Base-by-base conservation (phyloP, 2,329 filamentous ascomycete species). In the Coniochaeta prunicola region DNA sequence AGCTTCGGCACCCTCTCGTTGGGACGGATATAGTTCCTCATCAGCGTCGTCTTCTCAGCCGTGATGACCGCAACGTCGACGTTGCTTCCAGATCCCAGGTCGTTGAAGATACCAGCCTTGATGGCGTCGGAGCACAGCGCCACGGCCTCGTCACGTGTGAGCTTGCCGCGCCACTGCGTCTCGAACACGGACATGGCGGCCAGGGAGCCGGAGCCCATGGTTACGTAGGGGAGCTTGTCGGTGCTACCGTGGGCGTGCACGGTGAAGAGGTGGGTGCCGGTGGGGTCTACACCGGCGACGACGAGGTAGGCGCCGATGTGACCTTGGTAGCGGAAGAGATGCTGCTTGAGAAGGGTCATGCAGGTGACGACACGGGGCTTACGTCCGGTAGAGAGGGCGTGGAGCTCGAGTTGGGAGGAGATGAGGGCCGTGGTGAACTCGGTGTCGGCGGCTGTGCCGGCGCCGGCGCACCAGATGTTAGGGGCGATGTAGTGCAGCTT, bases 271-370 rank as follows among this genome's bases (percentile, higher is more conserved):
- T 96, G 92, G 53, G 89, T 86, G 69, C 94, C 94, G 0, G 94
- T 99, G 34, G 96, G 93, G 73, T 99, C 94, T 70, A 96, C 92
- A 65, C 94, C 94, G 38, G 94, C 94, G 60, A 99, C 91, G 65
- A 99, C 94, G 60, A 99, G 88, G 77, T 99, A 99, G 64, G 94
- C 94, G 67, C 96, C 94, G 67, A 99, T 96, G 79, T 99, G 85
- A 67, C 94, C 94, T 76, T 99, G 94, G 82, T 99, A 91, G 68
- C 90, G 88, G 89, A 99, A 99, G 63, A 99, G 90, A 76, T 99
- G 94, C 79, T 99, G 94, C 83, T 99, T 99, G 65, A 99, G 88
- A 81, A 99, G 88, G 57, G 94, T 99, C 94, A 99, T 99, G 82
- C 92, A 96, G 63, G 94, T 99, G 66, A 97, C 92, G 67, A 99